These are phyloP conservation scores for Fusarium denticulatum DNA, from an alignment of 2,329 filamentous ascomycete genomes.

Conservation along the genomic window DNA sequence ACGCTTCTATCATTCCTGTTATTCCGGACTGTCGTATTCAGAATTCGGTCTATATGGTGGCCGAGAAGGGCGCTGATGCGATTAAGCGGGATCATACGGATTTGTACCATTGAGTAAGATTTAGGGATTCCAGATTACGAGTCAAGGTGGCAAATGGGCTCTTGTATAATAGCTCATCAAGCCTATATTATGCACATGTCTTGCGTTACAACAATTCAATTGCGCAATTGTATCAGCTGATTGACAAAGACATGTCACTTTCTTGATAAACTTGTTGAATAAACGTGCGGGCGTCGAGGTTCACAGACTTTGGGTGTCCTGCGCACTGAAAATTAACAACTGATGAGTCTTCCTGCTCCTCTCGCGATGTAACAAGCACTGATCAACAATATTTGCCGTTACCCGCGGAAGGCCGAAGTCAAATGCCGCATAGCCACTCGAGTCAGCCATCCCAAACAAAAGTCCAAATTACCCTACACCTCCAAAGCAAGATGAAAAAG, in stretches of 20 bases:
- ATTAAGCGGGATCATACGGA: neutral
- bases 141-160: fast-evolving
- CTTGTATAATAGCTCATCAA: fast-evolving
- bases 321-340: neutral
- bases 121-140: too few species aligned
- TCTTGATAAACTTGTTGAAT: fast-evolving
- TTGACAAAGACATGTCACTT: fast-evolving
- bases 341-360: too few species aligned
- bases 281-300: fast-evolving
- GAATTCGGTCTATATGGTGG: constrained; percentile 69
- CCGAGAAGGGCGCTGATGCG: constrained; percentile 57
- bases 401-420: neutral
- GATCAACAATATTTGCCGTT: neutral
- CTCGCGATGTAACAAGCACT: neutral
- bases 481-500: neutral
- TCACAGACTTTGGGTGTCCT: too few species aligned
- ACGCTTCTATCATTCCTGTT: constrained; percentile 66
- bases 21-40: constrained; percentile 67
- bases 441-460: neutral
- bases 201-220: fast-evolving
- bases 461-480: neutral
- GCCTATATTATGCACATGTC: fast-evolving
- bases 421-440: neutral
- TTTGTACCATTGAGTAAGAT: neutral
- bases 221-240: fast-evolving